Conservation (phyloP, 2,329 filamentous ascomycete genomes). For the Pseudogymnoascus sp. region DNA sequence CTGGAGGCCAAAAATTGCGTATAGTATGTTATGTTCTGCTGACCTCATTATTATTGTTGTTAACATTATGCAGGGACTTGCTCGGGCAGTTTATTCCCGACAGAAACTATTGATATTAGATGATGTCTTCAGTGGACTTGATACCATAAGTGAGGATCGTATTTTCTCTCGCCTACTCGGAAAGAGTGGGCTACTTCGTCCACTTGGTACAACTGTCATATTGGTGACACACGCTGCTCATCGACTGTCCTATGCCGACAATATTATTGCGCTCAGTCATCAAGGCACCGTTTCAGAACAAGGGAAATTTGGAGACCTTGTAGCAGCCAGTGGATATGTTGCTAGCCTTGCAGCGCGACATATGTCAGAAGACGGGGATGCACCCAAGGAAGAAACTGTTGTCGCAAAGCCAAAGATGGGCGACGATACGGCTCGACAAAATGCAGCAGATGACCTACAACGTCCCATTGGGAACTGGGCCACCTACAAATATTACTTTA, state of each 20-base stretch:
- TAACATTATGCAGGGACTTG: conserved; percentile 23
- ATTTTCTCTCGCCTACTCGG: conserved; percentile 18
- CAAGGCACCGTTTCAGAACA: conserved; percentile 19
- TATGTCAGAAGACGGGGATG: conserved; percentile 9
- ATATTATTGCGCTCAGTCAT: conserved; percentile 31
- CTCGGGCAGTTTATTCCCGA: conserved; percentile 18
- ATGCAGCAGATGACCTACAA: conserved; percentile 15
- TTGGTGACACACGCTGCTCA: conserved; percentile 26
- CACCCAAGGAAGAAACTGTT: not conserved
- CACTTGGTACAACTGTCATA: conserved; percentile 28
- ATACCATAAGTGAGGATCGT: conserved; percentile 15
- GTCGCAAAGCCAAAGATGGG: conserved; percentile 1
- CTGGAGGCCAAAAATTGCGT: conserved; percentile 36
- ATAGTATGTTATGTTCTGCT: conserved; percentile 23
- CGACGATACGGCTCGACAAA: conserved; percentile 12
- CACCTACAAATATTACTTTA: conserved; percentile 17
- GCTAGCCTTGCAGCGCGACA: conserved; percentile 15
- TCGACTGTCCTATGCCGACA: conserved; percentile 30
- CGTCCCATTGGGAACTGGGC: conserved; percentile 17
- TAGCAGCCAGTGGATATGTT: conserved; percentile 15
- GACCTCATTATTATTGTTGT: conserved; percentile 1
- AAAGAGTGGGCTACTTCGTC: conserved; percentile 12
- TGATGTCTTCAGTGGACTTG: conserved; percentile 21
- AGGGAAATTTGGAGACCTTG: conserved; percentile 16
- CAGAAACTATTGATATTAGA: conserved; percentile 19